These are phyloP conservation scores for Corchorus olitorius DNA, from an alignment of 345 rosid species.

Conservation along the genomic window DNA sequence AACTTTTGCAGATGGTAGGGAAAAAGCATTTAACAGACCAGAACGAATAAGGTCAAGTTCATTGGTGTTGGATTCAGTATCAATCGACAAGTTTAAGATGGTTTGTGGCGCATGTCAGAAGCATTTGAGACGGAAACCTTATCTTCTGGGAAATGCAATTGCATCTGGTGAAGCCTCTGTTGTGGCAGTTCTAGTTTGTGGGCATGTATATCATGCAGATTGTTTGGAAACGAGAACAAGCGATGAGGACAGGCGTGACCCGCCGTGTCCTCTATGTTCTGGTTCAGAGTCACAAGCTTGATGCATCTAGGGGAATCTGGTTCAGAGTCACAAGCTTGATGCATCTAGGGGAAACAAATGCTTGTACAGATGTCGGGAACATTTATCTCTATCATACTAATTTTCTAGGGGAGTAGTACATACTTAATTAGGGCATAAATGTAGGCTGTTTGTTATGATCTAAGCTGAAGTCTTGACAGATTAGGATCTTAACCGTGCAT, in stretches of 20 bases:
- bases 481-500: conserved; percentile 14
- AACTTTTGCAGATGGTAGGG: conserved; percentile 41
- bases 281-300: conserved; percentile 28
- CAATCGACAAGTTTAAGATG: conserved; percentile 40
- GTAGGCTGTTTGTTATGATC: conserved; percentile 26
- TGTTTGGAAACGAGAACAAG: conserved; percentile 60
- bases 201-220: conserved; percentile 66
- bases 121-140: conserved; percentile 49
- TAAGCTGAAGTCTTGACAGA: conserved; percentile 12
- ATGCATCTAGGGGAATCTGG: conserved; percentile 27
- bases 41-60: conserved; percentile 53
- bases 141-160: conserved; percentile 37
- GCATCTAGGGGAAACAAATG: conserved; percentile 27
- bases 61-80: conserved; percentile 29
- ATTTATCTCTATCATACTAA: conserved; percentile 16
- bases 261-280: conserved; percentile 51
- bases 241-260: conserved; percentile 45
- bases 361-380: conserved; percentile 22
- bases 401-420: conserved; percentile 19
- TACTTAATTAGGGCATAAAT: conserved; percentile 21
- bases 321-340: conserved; percentile 24
- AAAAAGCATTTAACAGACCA: conserved; percentile 36
- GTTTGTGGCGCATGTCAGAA: conserved; percentile 60
- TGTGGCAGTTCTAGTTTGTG: conserved; percentile 65
- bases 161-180: conserved; percentile 44